Evolutionary conservation across 306 rosid genomes (phyloP), one percentile per base, ranked within the genome.

Genomic region (Fagus sylvatica): DNA sequence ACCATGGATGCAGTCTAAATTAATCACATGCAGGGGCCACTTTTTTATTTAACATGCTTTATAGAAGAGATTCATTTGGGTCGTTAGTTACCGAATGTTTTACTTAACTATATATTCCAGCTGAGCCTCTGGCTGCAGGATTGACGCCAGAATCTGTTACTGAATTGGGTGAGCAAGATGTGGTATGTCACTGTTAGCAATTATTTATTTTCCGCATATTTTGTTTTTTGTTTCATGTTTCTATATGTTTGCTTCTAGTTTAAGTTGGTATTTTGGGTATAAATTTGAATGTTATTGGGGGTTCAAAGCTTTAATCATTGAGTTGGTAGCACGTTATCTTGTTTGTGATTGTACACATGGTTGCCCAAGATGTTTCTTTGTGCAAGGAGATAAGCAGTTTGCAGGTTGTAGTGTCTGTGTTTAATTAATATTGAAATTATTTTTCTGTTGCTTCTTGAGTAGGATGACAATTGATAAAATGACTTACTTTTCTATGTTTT

Each of bases 101-200:
- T 76, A 49, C 83, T 84, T 79, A 83, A 82, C 80, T 3, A 10
- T 77, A 55, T 73, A 37, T 76, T 74, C 67, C 74, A 84, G 92
- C 70, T 78, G 84, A 80, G 67, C 81, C 84, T 19, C 49, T 76
- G 53, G 61, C 81, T 66, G 53, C 78, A 28, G 85, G 79, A 73
- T 49, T 71, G 75, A 80, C 76, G 12, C 22, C 84, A 48, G 80
- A 71, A 39, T 55, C 75, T 36, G 78, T 36, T 77, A 54, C 80
- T 41, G 83, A 33, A 59, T 57, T 76, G 82, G 80, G 68, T 17
- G 75, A 78, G 74, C 80, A 69, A 74, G 72, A 86, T 28, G 77
- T 15, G 86, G 94, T 88, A 84, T 36, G 82, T 64, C 54, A 19
- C 48, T 28, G 30, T 57, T 68, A 19, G 13, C 74, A 10, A 4